Conservation (phyloP, 2,329 filamentous ascomycete species). For the Diaporthe sp. region DNA sequence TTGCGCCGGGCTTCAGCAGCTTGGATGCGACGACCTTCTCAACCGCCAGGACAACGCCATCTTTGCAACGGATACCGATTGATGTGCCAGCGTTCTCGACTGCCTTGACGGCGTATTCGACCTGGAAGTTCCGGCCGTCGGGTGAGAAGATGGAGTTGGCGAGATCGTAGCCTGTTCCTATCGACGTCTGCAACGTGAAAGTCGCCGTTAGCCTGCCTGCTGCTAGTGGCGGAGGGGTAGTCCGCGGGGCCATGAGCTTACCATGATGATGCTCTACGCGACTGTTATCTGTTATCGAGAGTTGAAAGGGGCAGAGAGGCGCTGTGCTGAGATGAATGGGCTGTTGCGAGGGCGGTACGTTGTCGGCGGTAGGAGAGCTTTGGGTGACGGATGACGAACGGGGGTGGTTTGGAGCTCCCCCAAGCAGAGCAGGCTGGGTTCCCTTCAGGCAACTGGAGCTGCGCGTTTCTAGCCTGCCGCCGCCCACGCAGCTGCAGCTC, state of each 20-base stretch:
- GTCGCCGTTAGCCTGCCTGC: constrained; percentile 1
- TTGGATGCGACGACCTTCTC: constrained; percentile 98
- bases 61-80: constrained; percentile 96
- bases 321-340: constrained; percentile 3
- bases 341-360: constrained; percentile 26
- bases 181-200: constrained; percentile 81
- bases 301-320: background rate
- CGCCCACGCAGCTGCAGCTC: constrained; percentile 4
- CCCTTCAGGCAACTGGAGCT: constrained; percentile 42
- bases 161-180: constrained; percentile 99
- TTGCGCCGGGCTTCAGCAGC: constrained; percentile 92
- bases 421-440: constrained; percentile 22
- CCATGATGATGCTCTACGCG: constrained; percentile 11
- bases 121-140: constrained; percentile 98
- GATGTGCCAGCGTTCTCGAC: constrained; percentile 98
- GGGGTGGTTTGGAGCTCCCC: constrained; percentile 35
- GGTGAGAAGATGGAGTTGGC: constrained; percentile 99
- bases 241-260: background rate
- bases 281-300: background rate
- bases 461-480: constrained; percentile 39
- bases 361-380: constrained; percentile 29
- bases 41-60: constrained; percentile 94
- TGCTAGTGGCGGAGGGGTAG: background rate
- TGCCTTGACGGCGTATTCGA: constrained; percentile 98
- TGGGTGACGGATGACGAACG: constrained; percentile 17